phyloP scores from a whole-genome alignment of 345 rosid genomes.

The Rhodamnia argentea region DNA sequence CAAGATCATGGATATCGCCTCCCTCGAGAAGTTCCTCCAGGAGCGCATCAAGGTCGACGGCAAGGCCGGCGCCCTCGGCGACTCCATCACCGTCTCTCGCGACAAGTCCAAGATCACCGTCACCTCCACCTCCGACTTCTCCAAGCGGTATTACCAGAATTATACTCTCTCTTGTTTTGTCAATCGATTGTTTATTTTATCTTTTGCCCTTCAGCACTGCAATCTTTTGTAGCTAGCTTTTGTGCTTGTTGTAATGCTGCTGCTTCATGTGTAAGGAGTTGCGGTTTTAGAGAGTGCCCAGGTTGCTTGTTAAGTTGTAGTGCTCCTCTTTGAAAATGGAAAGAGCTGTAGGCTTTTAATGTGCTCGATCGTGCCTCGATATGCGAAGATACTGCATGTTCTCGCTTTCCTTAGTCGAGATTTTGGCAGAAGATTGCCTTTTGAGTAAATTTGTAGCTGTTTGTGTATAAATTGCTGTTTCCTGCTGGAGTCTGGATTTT shows the following conservation, averaged over 20 bases:
- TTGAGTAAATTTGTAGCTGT: background rate
- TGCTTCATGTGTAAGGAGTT: background rate
- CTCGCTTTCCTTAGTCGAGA: background rate
- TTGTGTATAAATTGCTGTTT: background rate
- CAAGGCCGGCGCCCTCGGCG: constrained; percentile 37
- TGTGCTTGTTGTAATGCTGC: background rate
- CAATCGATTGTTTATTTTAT: no score
- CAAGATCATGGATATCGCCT: constrained; percentile 41
- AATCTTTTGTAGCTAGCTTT: background rate
- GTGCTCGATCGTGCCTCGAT: background rate
- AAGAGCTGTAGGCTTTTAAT: background rate
- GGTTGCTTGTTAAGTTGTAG: background rate
- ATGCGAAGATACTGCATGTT: background rate
- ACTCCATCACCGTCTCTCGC: constrained; percentile 25
- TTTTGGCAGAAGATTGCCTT: background rate
- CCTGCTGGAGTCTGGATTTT: background rate
- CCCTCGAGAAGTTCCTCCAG: constrained; percentile 45
- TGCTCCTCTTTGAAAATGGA: background rate
- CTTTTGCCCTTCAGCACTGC: no score
- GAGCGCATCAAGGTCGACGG: constrained; percentile 46
- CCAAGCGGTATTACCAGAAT: constrained; percentile 42
- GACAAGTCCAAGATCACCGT: constrained; percentile 38
- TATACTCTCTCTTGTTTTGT: background rate
- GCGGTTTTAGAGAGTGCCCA: background rate
- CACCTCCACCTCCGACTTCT: constrained; percentile 62